Evolutionary conservation across 2,329 filamentous ascomycete genomes (phyloP), one percentile per base, ranked within the genome.

Genomic region (Sarocladiaceae sp.): DNA sequence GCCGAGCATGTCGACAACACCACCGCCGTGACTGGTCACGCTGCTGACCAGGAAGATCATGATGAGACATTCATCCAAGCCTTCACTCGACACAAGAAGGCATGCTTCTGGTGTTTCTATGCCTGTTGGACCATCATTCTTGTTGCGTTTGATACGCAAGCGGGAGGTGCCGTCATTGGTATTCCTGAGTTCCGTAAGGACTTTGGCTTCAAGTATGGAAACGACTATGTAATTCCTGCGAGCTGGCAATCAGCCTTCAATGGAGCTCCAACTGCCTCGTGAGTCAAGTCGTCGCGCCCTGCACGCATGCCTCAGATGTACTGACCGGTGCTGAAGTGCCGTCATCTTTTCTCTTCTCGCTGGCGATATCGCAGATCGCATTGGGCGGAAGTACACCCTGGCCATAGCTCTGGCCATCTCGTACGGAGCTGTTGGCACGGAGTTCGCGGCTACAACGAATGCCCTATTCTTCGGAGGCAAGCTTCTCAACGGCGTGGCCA

Each of bases 181-280:
- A 71, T 75, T n/a, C 72, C 72, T 2, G 54, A 70, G 51, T 75
- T 75, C 57, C 64, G 71, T 26, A 66, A 74, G 53, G 71, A 75
- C 55, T 75, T 76, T 58, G 72, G 71, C 0, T 58, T 62, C 42
- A 51, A 57, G 8, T 71, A 62, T 42, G 62, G 65, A 1, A 66
- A 62, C 1, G 59, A 59, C 51, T 74, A 69, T 60, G 70, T 73
- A 6, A 58, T 75, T 8, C 58, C 67, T n/a, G 66, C 70, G 4
- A 64, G 68, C n/a, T 76, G 73, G 73, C 71, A 76, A 55, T 65
- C 64, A n/a, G 72, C 72, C 4, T 74, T 74, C 54, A 65, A 65
- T 35, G 72, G 69, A 12, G 72, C 62, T 0, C 71, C 72, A 2
- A 64, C 72, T 17, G 71, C 71, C 26, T 63, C 63, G 62, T 64